Base-by-base conservation (phyloP, 345 rosid genomes). In the Gossypium herbaceum region DNA sequence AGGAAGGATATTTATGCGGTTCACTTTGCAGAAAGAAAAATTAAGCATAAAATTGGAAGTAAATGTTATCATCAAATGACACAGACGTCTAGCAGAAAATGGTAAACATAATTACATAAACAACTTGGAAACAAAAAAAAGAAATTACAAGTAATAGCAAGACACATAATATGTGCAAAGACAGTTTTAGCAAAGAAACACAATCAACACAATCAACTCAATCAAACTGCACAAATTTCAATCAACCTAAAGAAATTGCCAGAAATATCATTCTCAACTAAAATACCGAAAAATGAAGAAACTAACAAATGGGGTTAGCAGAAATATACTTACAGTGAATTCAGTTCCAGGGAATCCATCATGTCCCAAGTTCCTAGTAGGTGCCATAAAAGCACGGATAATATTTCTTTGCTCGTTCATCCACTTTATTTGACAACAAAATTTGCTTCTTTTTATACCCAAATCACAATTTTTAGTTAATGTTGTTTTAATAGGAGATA, bases 361-460 rank as follows among this genome's bases (percentile, higher is more conserved):
- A 48, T 69, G 83, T 68, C 78, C 83, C 55, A 88, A 69, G 77
- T 86, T 82, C 45, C 78, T 78, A 9, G 88, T 80, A 48, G 92
- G 89, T 4, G 91, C 88, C 73, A 87, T 39, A 73, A 88, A 87
- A 78, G 84, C 89, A 76, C 92, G 84, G 4, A 78, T 81, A 78
- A 79, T 78, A 66, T 79, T 77, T 63, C 76, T 80, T 63, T 73
- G 65, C 29, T 78, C 74, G 51, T 48, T 47, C 68, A 63, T 69
- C 45, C 16, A 11, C 64, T 74, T 74, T 22, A 66, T 79, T 16
- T 52, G 12, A 34, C 73, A 67, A 10, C 64, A 79, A 13, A 70
- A 52, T 70, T 17, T 64, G 24, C 48, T 9, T 20, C 55, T 68
- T 29, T 27, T 78, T 24, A 55, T 71, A 64, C 57, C 17, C 12